Evolutionary conservation across 2,329 filamentous ascomycete genomes (phyloP).

Genomic region (Exserohilum turcica): DNA sequence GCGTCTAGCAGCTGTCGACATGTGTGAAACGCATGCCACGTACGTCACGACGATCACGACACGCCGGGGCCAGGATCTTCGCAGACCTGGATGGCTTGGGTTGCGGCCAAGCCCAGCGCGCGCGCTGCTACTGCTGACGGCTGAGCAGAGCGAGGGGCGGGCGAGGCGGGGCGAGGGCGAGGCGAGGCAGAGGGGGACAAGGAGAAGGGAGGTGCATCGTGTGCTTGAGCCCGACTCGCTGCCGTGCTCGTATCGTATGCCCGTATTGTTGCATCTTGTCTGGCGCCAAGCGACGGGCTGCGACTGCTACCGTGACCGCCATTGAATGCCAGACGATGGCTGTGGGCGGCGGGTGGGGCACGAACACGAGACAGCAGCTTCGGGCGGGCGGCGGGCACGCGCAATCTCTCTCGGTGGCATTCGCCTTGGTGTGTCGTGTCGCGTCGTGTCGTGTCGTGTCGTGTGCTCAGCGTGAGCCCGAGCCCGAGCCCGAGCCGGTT

Average conservation of each 20-base stretch:
- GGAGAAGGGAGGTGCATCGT: too few species aligned
- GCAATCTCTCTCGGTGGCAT: conserved; percentile 11
- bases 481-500: too few species aligned
- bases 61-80: conserved; percentile 11
- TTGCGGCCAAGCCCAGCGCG: not conserved
- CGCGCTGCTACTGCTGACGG: too few species aligned
- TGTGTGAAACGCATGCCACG: conserved; percentile 14
- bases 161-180: too few species aligned
- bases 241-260: not conserved
- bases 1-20: conserved; percentile 1
- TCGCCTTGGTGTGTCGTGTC: not conserved
- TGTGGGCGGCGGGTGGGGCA: conserved; percentile 11
- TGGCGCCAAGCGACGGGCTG: not conserved
- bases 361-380: conserved; percentile 14
- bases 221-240: not conserved
- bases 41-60: conserved; percentile 15
- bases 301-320: not conserved
- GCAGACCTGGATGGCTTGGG: conserved; percentile 4
- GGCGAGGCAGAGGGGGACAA: too few species aligned
- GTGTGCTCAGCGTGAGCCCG: not conserved
- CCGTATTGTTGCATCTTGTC: not conserved
- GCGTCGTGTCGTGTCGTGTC: not conserved
- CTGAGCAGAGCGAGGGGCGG: not conserved
- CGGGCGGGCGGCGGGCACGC: not conserved
- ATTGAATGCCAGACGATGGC: conserved; percentile 8